phyloP scores from a whole-genome alignment of 176 grass and related monocot genomes.

The Aechmea fasciata region DNA sequence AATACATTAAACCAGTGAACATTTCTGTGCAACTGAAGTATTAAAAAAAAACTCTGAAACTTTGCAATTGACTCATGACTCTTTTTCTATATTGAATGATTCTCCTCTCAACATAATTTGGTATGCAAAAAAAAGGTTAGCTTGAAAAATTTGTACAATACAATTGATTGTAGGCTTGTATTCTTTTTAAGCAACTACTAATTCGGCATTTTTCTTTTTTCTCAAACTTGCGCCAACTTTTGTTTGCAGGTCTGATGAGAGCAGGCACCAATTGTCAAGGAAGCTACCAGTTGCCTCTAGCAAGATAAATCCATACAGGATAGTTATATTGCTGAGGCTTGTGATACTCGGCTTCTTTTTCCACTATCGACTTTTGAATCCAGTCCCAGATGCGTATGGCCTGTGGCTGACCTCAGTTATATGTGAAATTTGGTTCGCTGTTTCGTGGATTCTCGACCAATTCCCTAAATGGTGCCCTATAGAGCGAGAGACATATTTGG shows the following conservation, averaged over 20 bases:
- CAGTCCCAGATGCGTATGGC: slow-evolving; percentile 53
- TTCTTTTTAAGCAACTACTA: too few species aligned
- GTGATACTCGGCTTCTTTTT: slow-evolving; percentile 52
- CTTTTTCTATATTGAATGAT: too few species aligned
- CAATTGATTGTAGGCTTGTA: too few species aligned
- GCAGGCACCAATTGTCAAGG: slow-evolving; percentile 38
- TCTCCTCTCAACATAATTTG: too few species aligned
- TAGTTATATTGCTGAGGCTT: slow-evolving; percentile 42
- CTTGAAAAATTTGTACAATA: too few species aligned
- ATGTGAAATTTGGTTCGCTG: slow-evolving; percentile 46
- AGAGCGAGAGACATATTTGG: slow-evolving; percentile 66
- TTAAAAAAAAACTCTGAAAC: too few species aligned
- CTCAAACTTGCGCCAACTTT: background rate
- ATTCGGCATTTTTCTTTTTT: background rate
- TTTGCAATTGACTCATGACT: too few species aligned
- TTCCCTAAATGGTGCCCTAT: slow-evolving; percentile 49
- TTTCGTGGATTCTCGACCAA: slow-evolving; percentile 49
- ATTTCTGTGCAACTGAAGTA: too few species aligned
- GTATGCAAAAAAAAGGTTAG: too few species aligned
- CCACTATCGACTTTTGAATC: slow-evolving; percentile 60
- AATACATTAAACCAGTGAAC: too few species aligned
- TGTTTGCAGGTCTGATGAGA: slow-evolving; percentile 29
- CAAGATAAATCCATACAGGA: slow-evolving; percentile 45
- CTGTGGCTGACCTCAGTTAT: slow-evolving; percentile 61
- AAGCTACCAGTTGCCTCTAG: slow-evolving; percentile 42